A percentile compares a stretch with the other conserved stretches of the same genome.
Conservation (phyloP, 495 filamentous ascomycete genomes). For the Wilcoxina mikolae region DNA sequence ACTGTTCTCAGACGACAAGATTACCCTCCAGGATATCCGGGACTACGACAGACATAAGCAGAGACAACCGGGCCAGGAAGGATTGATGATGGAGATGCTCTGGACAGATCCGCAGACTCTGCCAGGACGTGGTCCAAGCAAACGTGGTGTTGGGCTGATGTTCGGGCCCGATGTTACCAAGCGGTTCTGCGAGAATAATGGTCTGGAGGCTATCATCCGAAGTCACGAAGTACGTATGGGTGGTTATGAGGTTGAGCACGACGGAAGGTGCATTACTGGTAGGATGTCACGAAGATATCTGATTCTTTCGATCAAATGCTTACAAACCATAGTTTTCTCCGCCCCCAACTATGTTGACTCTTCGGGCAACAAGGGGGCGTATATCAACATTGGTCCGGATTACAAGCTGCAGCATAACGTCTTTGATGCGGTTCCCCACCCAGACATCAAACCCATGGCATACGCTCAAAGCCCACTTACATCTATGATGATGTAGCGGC, state of each 20-base stretch:
- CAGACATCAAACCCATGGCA: slow-evolving; percentile 86
- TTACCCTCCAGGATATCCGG: slow-evolving; percentile 79
- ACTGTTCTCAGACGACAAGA: slow-evolving; percentile 93
- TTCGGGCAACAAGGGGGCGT: slow-evolving; percentile 95
- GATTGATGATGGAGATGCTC: slow-evolving; percentile 99
- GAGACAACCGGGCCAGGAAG: slow-evolving; percentile 84
- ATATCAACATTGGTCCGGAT: slow-evolving; percentile 90
- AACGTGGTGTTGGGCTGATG: slow-evolving; percentile 88
- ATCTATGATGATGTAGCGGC: slow-evolving; percentile 32
- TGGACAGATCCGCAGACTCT: slow-evolving; percentile 90
- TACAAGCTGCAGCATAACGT: slow-evolving; percentile 81
- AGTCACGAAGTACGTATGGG: slow-evolving; percentile 97
- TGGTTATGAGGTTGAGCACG: slow-evolving; percentile 94
- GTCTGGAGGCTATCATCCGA: slow-evolving; percentile 83
- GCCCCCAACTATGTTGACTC: slow-evolving; percentile 95
- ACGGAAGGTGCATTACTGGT: slow-evolving; percentile 91
- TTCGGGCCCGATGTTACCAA: slow-evolving; percentile 96
- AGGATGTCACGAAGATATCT: slow-evolving; percentile 26
- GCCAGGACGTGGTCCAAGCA: slow-evolving; percentile 82
- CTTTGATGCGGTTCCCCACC: slow-evolving; percentile 94
- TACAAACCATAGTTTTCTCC: slow-evolving; percentile 61
- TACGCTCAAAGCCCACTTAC: slow-evolving; percentile 70
- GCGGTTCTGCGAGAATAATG: slow-evolving; percentile 91
- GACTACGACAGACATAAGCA: slow-evolving; percentile 85
- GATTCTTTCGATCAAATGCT: too few species aligned